These are phyloP conservation scores for Kernera saxatilis DNA, from an alignment of 345 rosid species.

Conservation along the genomic window DNA sequence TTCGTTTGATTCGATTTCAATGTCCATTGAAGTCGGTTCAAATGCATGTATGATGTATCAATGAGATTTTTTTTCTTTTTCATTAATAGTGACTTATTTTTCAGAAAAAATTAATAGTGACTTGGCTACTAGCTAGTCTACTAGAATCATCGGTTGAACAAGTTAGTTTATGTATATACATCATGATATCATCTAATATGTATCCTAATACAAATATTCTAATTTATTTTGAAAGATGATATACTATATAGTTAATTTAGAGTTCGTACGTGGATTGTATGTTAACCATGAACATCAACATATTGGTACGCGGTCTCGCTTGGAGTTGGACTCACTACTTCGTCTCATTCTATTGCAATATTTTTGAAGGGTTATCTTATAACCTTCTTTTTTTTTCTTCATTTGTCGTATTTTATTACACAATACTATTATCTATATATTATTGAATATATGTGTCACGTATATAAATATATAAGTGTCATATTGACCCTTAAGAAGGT, in stretches of 20 bases:
- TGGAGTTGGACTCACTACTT: conserved; percentile 15
- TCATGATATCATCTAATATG: conserved; percentile 23
- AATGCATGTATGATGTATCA: background rate
- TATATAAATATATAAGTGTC: background rate
- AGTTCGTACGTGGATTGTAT: conserved; percentile 24
- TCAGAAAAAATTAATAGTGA: background rate
- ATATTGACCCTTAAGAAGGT: conserved; percentile 8
- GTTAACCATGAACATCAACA: conserved; percentile 6
- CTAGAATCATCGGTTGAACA: conserved; percentile 1
- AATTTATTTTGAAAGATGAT: background rate
- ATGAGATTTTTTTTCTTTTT: background rate
- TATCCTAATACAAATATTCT: background rate
- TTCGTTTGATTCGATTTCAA: background rate
- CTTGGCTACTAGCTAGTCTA: background rate
- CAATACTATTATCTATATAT: background rate
- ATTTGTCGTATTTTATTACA: background rate
- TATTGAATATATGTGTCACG: background rate
- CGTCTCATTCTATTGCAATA: conserved; percentile 16
- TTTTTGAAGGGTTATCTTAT: background rate
- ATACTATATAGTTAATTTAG: conserved; percentile 1
- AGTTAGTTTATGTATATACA: background rate
- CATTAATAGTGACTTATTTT: background rate
- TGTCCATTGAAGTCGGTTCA: background rate
- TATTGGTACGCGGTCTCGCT: conserved; percentile 11
- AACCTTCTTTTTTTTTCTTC: background rate